Conservation (phyloP, 1,284 basidiomycete species). For the Sanghuangporus weigelae region DNA sequence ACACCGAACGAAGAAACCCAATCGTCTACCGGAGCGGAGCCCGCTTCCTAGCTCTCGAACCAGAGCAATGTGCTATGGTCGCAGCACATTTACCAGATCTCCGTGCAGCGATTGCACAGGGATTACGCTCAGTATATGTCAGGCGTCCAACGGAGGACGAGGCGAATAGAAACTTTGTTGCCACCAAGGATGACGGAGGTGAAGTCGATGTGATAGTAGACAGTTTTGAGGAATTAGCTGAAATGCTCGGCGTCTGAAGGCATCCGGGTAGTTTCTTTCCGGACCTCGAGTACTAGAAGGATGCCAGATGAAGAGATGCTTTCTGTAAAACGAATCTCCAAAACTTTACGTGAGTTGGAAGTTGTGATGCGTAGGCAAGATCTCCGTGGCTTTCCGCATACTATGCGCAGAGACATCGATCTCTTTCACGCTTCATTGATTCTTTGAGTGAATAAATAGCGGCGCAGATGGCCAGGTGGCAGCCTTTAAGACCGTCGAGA, state of each 20-base stretch:
- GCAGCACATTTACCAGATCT: conserved; percentile 59
- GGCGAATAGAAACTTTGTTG: conserved; percentile 22
- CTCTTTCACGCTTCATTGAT: too few species aligned
- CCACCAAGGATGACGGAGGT: conserved; percentile 41
- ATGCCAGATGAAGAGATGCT: too few species aligned
- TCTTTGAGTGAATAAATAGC: too few species aligned
- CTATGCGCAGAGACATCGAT: too few species aligned
- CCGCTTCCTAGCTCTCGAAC: conserved; percentile 44
- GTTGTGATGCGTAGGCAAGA: too few species aligned
- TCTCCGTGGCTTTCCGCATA: too few species aligned
- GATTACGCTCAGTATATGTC: conserved; percentile 36
- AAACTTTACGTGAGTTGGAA: too few species aligned
- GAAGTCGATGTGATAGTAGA: conserved; percentile 44
- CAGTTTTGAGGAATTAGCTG: conserved; percentile 38
- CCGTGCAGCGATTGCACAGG: conserved; percentile 43
- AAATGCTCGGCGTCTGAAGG: conserved; percentile 13
- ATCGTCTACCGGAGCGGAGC: conserved; percentile 46
- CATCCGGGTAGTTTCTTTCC: too few species aligned
- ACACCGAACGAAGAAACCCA: conserved; percentile 35
- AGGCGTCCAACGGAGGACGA: conserved; percentile 20
- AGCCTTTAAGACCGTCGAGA: too few species aligned
- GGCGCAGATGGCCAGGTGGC: too few species aligned
- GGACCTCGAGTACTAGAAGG: too few species aligned
- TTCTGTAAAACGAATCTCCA: too few species aligned
- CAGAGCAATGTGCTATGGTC: conserved; percentile 54